phyloP scores from a whole-genome alignment of 257 asterid species.

The Thymus quinquecostatus region DNA sequence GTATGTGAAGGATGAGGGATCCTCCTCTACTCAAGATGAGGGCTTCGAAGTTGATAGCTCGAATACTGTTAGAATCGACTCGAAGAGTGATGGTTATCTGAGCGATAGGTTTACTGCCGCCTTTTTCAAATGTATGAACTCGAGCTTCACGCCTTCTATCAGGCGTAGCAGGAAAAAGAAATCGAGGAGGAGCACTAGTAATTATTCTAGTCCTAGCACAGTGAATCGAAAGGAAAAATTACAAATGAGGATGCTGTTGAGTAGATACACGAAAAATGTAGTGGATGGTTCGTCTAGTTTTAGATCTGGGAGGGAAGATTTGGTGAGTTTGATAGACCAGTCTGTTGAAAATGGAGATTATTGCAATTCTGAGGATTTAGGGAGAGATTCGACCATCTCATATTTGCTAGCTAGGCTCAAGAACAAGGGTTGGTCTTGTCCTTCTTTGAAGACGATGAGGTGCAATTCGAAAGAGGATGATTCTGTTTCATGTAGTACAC shows the following conservation, averaged over 20 bases:
- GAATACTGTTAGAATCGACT: constrained; percentile 69
- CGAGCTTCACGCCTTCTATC: constrained; percentile 61
- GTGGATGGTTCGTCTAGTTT: constrained; percentile 43
- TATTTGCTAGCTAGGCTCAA: constrained; percentile 72
- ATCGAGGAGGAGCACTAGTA: constrained; percentile 47
- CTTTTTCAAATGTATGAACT: constrained; percentile 61
- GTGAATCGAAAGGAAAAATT: constrained; percentile 47
- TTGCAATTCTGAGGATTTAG: constrained; percentile 65
- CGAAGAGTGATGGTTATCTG: constrained; percentile 73
- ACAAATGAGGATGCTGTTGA: constrained; percentile 46
- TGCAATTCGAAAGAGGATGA: constrained; percentile 70
- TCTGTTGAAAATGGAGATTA: constrained; percentile 77
- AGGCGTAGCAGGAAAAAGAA: constrained; percentile 60
- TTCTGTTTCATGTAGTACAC: constrained; percentile 66
- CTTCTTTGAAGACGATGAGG: constrained; percentile 51
- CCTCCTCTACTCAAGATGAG: constrained; percentile 56
- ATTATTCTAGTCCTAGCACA: constrained; percentile 37
- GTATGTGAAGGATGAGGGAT: constrained; percentile 47
- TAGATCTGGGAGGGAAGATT: constrained; percentile 56
- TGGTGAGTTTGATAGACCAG: constrained; percentile 58
- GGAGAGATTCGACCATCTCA: constrained; percentile 63
- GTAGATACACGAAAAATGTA: constrained; percentile 45
- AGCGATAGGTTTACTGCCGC: constrained; percentile 61
- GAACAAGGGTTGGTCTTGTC: constrained; percentile 55
- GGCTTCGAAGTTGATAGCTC: constrained; percentile 52